Percentiles rank a stretch among this genome's conserved stretches.
These are phyloP conservation scores for Hyphopichia pseudoburtonii DNA, from an alignment of 1,139 yeast species.

Conservation along the genomic window DNA sequence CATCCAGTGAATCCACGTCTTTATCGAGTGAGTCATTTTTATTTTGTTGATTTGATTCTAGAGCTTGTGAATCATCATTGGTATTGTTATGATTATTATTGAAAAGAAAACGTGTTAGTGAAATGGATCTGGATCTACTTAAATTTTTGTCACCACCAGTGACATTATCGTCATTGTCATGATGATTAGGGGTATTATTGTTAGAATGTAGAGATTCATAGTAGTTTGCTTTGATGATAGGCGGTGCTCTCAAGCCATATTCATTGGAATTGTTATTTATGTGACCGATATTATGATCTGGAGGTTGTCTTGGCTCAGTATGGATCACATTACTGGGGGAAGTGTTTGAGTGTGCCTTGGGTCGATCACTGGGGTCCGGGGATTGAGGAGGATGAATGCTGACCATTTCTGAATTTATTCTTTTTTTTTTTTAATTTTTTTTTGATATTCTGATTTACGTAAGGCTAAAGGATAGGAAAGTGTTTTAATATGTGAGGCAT, in stretches of 20 bases:
- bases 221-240: slow-evolving; percentile 3
- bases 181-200: background rate
- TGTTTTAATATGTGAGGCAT: too few species aligned
- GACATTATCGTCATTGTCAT: background rate
- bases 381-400: too few species aligned
- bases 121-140: slow-evolving; percentile 16
- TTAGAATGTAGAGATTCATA: slow-evolving; percentile 1
- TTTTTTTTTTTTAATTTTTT: too few species aligned
- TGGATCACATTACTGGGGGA: too few species aligned
- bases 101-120: slow-evolving; percentile 18
- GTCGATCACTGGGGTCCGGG: too few species aligned
- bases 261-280: background rate
- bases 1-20: slow-evolving; percentile 4
- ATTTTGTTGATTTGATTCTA: background rate
- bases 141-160: background rate
- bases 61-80: background rate
- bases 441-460: too few species aligned
- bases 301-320: too few species aligned
- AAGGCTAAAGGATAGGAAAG: too few species aligned
- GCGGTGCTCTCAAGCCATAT: slow-evolving; percentile 4
- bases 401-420: too few species aligned
- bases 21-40: slow-evolving; percentile 2
- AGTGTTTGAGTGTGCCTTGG: too few species aligned
- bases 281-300: background rate
- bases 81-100: slow-evolving; percentile 10